Conservation (phyloP, 2,329 filamentous ascomycete genomes). For the Penicillium sp. region DNA sequence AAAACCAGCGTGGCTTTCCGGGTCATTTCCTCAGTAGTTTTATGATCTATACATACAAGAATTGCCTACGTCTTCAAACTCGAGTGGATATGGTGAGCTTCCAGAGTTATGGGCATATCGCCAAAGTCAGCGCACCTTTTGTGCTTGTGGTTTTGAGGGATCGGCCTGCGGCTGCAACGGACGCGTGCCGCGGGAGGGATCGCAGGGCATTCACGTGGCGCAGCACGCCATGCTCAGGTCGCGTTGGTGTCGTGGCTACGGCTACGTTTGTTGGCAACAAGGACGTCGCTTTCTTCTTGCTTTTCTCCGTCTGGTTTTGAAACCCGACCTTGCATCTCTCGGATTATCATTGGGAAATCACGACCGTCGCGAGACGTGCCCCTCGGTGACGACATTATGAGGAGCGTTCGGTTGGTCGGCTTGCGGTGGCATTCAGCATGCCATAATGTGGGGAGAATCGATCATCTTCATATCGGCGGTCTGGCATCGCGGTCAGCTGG, state of each 20-base stretch:
- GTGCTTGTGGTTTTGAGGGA: too few species aligned
- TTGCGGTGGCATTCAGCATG: too few species aligned
- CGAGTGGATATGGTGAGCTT: background rate
- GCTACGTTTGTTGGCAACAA: background rate
- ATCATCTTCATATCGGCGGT: too few species aligned
- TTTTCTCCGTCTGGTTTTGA: background rate
- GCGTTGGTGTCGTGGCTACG: background rate
- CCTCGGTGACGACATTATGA: background rate
- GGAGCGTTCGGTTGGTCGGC: too few species aligned
- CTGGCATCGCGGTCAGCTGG: too few species aligned
- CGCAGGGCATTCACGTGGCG: background rate
- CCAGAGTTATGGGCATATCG: background rate
- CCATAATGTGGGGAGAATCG: too few species aligned
- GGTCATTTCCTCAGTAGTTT: background rate
- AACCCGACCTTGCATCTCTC: background rate
- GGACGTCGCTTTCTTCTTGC: background rate
- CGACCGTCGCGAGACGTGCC: background rate
- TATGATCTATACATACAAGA: background rate
- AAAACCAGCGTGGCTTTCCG: background rate
- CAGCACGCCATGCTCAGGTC: background rate
- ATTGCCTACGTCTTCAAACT: background rate
- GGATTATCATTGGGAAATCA: background rate
- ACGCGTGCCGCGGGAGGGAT: too few species aligned
- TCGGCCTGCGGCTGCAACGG: too few species aligned
- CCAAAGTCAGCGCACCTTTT: background rate